A percentile compares a stretch with the other conserved stretches of the same genome.
Conservation (phyloP, 371 early-diverging fungal species). For the Mucor irregularis region DNA sequence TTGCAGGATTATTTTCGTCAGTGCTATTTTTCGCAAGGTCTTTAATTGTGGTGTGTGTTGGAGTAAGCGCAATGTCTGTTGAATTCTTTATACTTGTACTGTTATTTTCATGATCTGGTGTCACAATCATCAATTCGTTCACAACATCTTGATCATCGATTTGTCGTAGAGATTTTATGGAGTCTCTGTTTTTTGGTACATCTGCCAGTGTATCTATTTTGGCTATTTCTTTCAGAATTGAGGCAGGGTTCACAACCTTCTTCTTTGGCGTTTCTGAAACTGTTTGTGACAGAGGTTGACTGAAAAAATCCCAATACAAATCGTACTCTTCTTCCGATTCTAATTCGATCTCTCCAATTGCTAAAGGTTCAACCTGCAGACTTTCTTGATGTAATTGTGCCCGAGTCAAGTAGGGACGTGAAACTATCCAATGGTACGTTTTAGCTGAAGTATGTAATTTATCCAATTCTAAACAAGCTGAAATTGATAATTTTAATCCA, state of each 20-base stretch:
- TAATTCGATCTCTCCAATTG: constrained; percentile 7
- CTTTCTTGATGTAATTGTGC: constrained; percentile 58
- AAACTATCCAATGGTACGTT: constrained; percentile 65
- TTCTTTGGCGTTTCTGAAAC: too few species aligned
- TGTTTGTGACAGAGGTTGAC: background rate
- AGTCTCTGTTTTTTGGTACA: too few species aligned
- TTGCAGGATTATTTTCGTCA: too few species aligned
- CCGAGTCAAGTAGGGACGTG: constrained; percentile 59
- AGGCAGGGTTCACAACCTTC: too few species aligned
- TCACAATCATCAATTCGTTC: background rate
- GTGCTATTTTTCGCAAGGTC: too few species aligned
- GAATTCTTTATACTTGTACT: too few species aligned
- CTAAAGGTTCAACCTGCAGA: constrained; percentile 49
- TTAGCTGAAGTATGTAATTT: constrained; percentile 41
- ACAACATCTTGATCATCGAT: background rate
- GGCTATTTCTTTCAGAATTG: too few species aligned
- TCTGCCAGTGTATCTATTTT: background rate
- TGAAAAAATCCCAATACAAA: constrained; percentile 16
- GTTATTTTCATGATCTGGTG: too few species aligned
- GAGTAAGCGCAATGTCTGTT: too few species aligned
- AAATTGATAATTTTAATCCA: constrained; percentile 1
- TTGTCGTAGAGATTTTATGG: background rate
- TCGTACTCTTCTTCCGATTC: constrained; percentile 35
- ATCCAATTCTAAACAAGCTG: constrained; percentile 29
- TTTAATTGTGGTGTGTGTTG: too few species aligned